Evolutionary conservation across 2,329 filamentous ascomycete species (phyloP).

Genomic region (Cyphellophora attinorum): DNA sequence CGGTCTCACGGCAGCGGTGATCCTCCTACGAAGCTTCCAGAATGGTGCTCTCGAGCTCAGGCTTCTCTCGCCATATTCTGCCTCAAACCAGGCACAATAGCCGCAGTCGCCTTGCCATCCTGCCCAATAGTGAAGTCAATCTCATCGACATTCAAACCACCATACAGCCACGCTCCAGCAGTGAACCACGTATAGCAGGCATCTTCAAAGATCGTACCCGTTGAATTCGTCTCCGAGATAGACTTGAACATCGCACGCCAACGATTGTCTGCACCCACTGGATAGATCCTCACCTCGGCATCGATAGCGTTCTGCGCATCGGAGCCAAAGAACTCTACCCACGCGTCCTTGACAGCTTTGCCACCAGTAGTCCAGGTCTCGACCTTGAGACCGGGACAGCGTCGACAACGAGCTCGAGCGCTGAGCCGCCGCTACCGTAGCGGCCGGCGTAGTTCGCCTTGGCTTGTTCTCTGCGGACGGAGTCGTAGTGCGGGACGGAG

Average conservation of each 20-base stretch:
- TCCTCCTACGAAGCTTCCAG: too few species aligned
- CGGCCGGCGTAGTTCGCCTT: slow-evolving; percentile 4
- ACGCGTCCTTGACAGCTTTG: slow-evolving; percentile 2
- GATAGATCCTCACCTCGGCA: slow-evolving; percentile 4
- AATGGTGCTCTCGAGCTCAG: too few species aligned
- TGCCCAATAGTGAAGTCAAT: neutral
- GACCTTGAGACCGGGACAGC: slow-evolving; percentile 5
- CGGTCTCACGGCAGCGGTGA: too few species aligned
- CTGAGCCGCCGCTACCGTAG: neutral
- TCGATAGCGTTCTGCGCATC: neutral
- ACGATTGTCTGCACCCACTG: slow-evolving; percentile 2
- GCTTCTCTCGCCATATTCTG: slow-evolving; percentile 1
- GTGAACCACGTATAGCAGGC: slow-evolving; percentile 1
- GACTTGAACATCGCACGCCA: slow-evolving; percentile 2
- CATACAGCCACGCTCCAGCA: neutral
- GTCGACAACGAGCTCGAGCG: slow-evolving; percentile 3
- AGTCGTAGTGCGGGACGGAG: slow-evolving; percentile 3
- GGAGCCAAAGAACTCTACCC: neutral
- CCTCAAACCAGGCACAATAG: neutral
- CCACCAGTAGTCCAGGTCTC: slow-evolving; percentile 2
- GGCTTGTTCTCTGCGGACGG: slow-evolving; percentile 3
- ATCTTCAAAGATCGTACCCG: neutral
- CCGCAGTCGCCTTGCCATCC: neutral
- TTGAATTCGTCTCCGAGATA: neutral
- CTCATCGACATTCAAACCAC: neutral